These are phyloP conservation scores for Recurvomyces mirabilis DNA, from an alignment of 495 filamentous ascomycete species.

Conservation along the genomic window DNA sequence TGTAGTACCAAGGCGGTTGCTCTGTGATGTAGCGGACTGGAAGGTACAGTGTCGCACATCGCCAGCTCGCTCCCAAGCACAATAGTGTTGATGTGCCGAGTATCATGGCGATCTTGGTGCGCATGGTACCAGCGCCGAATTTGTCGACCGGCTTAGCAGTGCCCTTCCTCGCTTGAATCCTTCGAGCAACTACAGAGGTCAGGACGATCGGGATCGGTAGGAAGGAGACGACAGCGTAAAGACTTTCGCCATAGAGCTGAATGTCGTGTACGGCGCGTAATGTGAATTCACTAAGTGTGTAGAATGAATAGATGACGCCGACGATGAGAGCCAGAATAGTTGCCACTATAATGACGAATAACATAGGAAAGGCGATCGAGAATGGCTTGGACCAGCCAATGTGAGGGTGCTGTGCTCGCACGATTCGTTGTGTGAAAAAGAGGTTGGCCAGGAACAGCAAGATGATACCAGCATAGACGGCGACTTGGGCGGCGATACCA, in stretches of 20 bases:
- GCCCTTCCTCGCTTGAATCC: constrained; percentile 7
- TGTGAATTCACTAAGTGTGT: constrained; percentile 45
- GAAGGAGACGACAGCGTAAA: constrained; percentile 60
- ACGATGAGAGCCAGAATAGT: constrained; percentile 61
- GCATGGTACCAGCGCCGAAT: constrained; percentile 59
- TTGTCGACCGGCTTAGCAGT: constrained; percentile 47
- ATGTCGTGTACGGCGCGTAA: constrained; percentile 47
- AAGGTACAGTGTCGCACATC: constrained; percentile 45
- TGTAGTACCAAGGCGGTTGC: constrained; percentile 46
- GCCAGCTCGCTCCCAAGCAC: constrained; percentile 59
- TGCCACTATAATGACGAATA: constrained; percentile 51
- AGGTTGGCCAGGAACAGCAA: constrained; percentile 75
- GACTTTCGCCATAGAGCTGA: constrained; percentile 55
- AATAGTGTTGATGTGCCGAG: constrained; percentile 43
- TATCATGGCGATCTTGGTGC: constrained; percentile 55
- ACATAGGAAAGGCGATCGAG: constrained; percentile 38
- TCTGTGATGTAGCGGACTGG: constrained; percentile 41
- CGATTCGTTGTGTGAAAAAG: constrained; percentile 63
- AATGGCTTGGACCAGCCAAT: constrained; percentile 54
- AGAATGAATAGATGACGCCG: constrained; percentile 51
- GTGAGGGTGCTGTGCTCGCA: constrained; percentile 59
- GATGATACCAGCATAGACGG: constrained; percentile 65
- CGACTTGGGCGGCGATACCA: constrained; percentile 33
- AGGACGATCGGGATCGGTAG: constrained; percentile 57
- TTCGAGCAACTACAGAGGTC: constrained; percentile 42